phyloP scores from a whole-genome alignment of 495 filamentous ascomycete genomes.

The Poronia punctata region DNA sequence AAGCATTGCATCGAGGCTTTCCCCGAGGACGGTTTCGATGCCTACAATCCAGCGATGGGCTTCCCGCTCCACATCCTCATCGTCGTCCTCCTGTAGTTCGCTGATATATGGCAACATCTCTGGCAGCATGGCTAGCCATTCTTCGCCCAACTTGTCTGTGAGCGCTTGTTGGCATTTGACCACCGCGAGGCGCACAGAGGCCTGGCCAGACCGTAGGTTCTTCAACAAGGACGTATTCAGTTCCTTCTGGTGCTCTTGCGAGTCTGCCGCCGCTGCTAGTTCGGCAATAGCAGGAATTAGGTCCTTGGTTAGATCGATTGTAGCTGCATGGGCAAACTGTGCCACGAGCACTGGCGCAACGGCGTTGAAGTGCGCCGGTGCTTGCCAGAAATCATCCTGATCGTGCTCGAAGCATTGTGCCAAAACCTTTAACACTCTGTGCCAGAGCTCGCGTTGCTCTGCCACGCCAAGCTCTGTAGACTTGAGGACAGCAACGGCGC shows the following conservation, averaged over 20 bases:
- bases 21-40: conserved; percentile 81
- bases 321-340: conserved; percentile 56
- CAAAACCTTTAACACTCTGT: conserved; percentile 58
- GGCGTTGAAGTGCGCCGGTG: conserved; percentile 70
- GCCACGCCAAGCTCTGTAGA: conserved; percentile 42
- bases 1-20: conserved; percentile 84
- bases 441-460: conserved; percentile 52
- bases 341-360: conserved; percentile 61
- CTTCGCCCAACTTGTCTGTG: conserved; percentile 73
- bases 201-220: conserved; percentile 62
- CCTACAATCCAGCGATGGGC: conserved; percentile 76
- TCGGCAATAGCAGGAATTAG: conserved; percentile 58
- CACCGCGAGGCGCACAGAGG: conserved; percentile 64
- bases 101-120: conserved; percentile 94
- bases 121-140: conserved; percentile 82
- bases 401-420: conserved; percentile 73
- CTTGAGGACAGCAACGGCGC: conserved; percentile 55
- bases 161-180: conserved; percentile 72
- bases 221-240: conserved; percentile 70
- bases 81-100: conserved; percentile 91
- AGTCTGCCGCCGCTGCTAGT: conserved; percentile 70
- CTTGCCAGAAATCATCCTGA: conserved; percentile 77
- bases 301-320: conserved; percentile 29
- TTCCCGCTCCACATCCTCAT: conserved; percentile 84
- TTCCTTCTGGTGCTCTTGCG: conserved; percentile 80